Evolutionary conservation across 2,329 filamentous ascomycete species (phyloP).

Genomic region (Chaetomium strumarium): DNA sequence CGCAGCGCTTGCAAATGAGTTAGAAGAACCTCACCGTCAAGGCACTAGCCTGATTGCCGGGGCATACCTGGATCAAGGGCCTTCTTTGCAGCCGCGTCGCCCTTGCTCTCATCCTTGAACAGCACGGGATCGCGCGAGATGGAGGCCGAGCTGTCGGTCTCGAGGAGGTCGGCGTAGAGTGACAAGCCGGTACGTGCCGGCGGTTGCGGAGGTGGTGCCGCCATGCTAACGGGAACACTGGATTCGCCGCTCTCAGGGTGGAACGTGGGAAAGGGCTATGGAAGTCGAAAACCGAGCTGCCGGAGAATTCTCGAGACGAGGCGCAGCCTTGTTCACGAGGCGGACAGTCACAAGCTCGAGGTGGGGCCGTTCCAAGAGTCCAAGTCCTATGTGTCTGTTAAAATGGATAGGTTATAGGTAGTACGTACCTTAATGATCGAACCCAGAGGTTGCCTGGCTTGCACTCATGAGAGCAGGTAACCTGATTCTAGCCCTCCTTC

Average conservation of each 20-base stretch:
- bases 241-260: not conserved
- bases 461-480: too few relatives aligned
- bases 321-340: slow-evolving; percentile 19
- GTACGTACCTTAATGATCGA: too few relatives aligned
- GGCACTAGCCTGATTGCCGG: not conserved
- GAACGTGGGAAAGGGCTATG: not conserved
- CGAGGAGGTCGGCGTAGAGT: slow-evolving; percentile 79
- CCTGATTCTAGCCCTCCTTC: too few relatives aligned
- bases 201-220: slow-evolving; percentile 17
- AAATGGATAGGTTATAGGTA: too few relatives aligned
- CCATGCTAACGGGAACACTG: slow-evolving; percentile 15
- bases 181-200: slow-evolving; percentile 49
- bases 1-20: slow-evolving; percentile 57
- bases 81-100: slow-evolving; percentile 54
- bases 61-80: slow-evolving; percentile 37
- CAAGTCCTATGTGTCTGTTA: too few relatives aligned
- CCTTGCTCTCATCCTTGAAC: slow-evolving; percentile 54
- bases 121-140: slow-evolving; percentile 71
- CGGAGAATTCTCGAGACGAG: not conserved
- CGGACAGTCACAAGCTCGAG: not conserved
- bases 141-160: slow-evolving; percentile 49
- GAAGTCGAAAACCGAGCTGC: not conserved
- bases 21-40: not conserved
- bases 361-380: too few relatives aligned
- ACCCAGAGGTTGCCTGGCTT: too few relatives aligned